These are phyloP conservation scores for Salix suchowensis DNA, from an alignment of 345 rosid genomes.

Conservation along the genomic window DNA sequence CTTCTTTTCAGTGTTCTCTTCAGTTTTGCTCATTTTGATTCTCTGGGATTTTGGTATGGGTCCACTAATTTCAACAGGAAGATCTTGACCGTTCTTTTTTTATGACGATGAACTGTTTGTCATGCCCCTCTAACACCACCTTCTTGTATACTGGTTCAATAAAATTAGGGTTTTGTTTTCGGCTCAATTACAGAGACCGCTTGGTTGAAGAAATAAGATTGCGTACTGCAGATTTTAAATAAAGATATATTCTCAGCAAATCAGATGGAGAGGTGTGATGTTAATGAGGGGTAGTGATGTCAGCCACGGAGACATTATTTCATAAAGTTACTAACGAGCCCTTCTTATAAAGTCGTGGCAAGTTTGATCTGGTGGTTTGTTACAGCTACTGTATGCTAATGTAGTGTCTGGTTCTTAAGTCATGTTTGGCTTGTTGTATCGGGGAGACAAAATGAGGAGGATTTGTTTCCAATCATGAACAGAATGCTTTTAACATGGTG, in stretches of 20 bases:
- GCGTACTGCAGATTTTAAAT: neutral
- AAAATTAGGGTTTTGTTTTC: slow-evolving; percentile 10
- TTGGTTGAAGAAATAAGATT: neutral
- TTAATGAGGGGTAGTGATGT: neutral
- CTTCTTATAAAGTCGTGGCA: neutral
- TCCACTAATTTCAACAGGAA: slow-evolving; percentile 31
- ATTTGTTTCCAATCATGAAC: too few relatives aligned
- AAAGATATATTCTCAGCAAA: neutral
- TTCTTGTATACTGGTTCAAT: neutral
- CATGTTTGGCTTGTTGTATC: too few relatives aligned
- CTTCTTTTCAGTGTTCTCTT: slow-evolving; percentile 42
- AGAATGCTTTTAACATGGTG: too few relatives aligned
- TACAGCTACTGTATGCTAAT: neutral
- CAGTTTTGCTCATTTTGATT: slow-evolving; percentile 52
- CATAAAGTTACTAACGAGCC: neutral
- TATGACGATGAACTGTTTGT: slow-evolving; percentile 38
- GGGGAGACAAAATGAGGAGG: too few relatives aligned
- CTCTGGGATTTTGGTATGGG: slow-evolving; percentile 32
- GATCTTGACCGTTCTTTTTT: slow-evolving; percentile 45
- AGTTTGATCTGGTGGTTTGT: neutral
- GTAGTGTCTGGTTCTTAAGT: neutral
- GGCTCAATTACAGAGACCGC: neutral
- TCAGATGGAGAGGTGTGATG: neutral
- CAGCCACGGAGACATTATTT: neutral
- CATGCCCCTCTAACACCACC: slow-evolving; percentile 10